Evolutionary conservation across 371 early-diverging fungal species (phyloP).

Genomic region (Rhizopus stolonifer): DNA sequence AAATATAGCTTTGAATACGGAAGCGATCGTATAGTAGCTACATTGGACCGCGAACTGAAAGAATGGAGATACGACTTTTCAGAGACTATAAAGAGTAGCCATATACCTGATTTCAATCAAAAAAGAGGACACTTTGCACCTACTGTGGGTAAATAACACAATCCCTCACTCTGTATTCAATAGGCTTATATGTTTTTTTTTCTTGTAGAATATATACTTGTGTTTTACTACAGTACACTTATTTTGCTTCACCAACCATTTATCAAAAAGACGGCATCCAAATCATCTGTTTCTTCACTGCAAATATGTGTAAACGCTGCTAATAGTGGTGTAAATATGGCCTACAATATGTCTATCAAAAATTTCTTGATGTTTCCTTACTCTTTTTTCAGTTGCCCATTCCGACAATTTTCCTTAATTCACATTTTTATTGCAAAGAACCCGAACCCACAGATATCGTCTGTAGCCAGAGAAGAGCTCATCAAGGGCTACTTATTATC

Average conservation of each 20-base stretch:
- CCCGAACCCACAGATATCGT: too few relatives aligned
- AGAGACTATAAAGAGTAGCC: constrained; percentile 23
- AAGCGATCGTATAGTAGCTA: constrained; percentile 34
- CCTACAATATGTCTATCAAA: constrained; percentile 19
- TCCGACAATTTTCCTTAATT: too few relatives aligned
- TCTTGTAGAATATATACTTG: constrained; percentile 26
- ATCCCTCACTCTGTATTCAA: background rate
- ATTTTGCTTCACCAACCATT: constrained; percentile 45
- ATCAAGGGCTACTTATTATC: too few relatives aligned
- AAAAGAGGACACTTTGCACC: constrained; percentile 32
- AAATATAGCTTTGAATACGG: constrained; percentile 33
- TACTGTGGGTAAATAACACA: constrained; percentile 24
- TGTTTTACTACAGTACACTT: constrained; percentile 37
- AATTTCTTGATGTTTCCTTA: constrained; percentile 43
- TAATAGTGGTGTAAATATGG: constrained; percentile 32
- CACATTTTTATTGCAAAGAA: too few relatives aligned
- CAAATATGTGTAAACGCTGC: constrained; percentile 45
- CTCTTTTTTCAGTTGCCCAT: constrained; percentile 35
- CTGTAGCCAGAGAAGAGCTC: too few relatives aligned
- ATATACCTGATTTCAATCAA: constrained; percentile 31
- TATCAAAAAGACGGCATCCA: constrained; percentile 17
- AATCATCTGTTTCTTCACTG: constrained; percentile 31
- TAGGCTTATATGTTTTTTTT: too few relatives aligned
- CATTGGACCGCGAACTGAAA: constrained; percentile 39
- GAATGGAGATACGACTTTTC: constrained; percentile 43